Evolutionary conservation across 148 eudicot genomes (phyloP), one percentile per base, ranked within the genome.

Genomic region (Rhododendron simsii): DNA sequence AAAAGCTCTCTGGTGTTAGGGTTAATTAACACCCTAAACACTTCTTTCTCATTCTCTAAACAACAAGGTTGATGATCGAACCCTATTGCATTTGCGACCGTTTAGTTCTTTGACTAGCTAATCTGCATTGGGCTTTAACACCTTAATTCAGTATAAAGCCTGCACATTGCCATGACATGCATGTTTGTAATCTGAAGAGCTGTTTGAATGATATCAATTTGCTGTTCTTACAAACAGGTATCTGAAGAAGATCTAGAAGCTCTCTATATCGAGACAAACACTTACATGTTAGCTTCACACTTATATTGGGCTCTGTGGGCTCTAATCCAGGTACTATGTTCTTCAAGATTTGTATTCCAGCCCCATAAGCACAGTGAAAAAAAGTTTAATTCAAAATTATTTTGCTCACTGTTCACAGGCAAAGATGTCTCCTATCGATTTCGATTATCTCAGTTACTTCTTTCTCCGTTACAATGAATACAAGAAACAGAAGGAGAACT

Each of bases 261-360:
- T 33, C 93, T 98, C n/a, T 94, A 94, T 80, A 88, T 95, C 21
- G 99, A 98, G 89, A 90, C 99, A 51, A 94, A 90, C 79, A 78
- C 91, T 51, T 98, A 89, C 89, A 95, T 89, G 97, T 89, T 98
- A 83, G 96, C 96, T 87, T 98, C 99, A 88, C 99, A 98, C 89
- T 51, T 98, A 87, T 93, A 86, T 87, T 98, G 98, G 99, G 99
- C 98, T 81, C 74, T 95, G 51, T 98, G 99, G 99, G 96, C 98
- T 84, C 86, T 98, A n/a, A 98, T 98, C 88, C 99, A 98, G 96
- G 98, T 98, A 93, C 61, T 9, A 6, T 65, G 45, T 28, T 63
- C 78, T 87, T 65, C 79, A 53, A 73, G 55, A 80, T 84, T 84
- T 69, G 26, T 50, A 30, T 69, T 80, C 50, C 44, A 14, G 41